Conservation (phyloP, 2,329 filamentous ascomycete species). For the Periconia macrospinosa region DNA sequence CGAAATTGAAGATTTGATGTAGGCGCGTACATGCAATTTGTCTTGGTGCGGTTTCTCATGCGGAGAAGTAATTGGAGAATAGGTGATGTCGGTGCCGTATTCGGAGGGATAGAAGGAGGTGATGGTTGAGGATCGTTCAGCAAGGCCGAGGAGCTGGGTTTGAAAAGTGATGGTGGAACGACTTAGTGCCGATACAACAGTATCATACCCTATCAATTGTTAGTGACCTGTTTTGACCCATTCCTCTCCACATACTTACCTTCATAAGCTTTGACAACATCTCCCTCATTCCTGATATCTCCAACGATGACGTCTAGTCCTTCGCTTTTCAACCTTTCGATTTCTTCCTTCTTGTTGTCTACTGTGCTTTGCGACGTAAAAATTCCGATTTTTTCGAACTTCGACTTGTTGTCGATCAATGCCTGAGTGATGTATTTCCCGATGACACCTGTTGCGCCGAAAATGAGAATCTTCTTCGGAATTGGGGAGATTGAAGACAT, state of each 20-base stretch:
- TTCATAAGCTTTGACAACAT: constrained; percentile 60
- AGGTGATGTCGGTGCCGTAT: constrained; percentile 52
- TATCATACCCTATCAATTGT: constrained; percentile 57
- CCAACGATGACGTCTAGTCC: constrained; percentile 60
- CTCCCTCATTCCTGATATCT: constrained; percentile 54
- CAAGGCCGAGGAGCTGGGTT: constrained; percentile 62
- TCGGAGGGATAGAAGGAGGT: constrained; percentile 67
- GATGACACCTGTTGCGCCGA: constrained; percentile 58
- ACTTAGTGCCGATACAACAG: constrained; percentile 66
- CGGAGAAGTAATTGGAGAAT: constrained; percentile 57
- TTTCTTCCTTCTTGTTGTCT: constrained; percentile 52
- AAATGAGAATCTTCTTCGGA: constrained; percentile 52
- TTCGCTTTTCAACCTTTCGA: constrained; percentile 51
- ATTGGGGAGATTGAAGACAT: constrained; percentile 1
- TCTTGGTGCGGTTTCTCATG: constrained; percentile 68
- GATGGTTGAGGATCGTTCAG: constrained; percentile 57
- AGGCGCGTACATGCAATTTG: constrained; percentile 69
- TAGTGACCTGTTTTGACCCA: background rate
- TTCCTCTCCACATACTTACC: constrained; percentile 30
- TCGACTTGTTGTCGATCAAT: constrained; percentile 49
- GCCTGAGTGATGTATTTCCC: constrained; percentile 55
- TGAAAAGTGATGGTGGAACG: constrained; percentile 64
- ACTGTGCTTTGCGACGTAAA: constrained; percentile 59
- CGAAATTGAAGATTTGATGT: constrained; percentile 57
- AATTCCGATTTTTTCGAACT: constrained; percentile 56